Percentiles rank a stretch among this genome's conserved stretches.
These are phyloP conservation scores for Piper longum DNA, from an alignment of 164 flowering plant species.

Conservation along the genomic window DNA sequence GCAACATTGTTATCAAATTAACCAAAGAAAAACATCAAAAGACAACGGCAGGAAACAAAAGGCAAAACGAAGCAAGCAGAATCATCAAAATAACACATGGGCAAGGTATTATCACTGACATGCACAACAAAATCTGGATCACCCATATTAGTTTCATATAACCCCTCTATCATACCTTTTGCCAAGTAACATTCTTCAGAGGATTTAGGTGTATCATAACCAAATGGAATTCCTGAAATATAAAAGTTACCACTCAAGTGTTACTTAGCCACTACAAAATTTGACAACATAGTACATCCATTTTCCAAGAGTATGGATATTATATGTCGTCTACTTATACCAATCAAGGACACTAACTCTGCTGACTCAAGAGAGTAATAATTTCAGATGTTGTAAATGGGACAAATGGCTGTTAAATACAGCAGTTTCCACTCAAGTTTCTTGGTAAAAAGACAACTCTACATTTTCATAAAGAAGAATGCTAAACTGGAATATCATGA, in stretches of 20 bases:
- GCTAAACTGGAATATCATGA: background rate
- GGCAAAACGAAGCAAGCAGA: background rate
- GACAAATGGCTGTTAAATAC: background rate
- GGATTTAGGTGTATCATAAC: conserved; percentile 37
- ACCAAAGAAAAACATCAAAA: no score
- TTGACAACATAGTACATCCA: background rate
- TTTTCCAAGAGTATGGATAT: background rate
- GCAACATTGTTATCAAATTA: background rate
- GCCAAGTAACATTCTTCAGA: conserved; percentile 53
- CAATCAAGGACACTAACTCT: background rate
- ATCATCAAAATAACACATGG: background rate
- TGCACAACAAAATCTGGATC: background rate
- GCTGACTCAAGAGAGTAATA: background rate
- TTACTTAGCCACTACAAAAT: conserved; percentile 3
- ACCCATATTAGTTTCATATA: background rate
- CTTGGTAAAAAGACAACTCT: no score
- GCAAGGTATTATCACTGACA: background rate
- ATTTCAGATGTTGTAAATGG: background rate
- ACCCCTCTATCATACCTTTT: conserved; percentile 50
- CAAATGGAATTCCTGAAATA: conserved; percentile 74
- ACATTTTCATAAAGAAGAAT: background rate
- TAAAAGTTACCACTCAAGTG: conserved; percentile 26
- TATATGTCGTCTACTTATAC: background rate
- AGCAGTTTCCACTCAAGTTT: background rate
- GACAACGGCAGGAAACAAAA: background rate